Evolutionary conservation across 1,139 yeast genomes (phyloP), one percentile per base, ranked within the genome.

Genomic region (Lodderomyces elongisporus): DNA sequence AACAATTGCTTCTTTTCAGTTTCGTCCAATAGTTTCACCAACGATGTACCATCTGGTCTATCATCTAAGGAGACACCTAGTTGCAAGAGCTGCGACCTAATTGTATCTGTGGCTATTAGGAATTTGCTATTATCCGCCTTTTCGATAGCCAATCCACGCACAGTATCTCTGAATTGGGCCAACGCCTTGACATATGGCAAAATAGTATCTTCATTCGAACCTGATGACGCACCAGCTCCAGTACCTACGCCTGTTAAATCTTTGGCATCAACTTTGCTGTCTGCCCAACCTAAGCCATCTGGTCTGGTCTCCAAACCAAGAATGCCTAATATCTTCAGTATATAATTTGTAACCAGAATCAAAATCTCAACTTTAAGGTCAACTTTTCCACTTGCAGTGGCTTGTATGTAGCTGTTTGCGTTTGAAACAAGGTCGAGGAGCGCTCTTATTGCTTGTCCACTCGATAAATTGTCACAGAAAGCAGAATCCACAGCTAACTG

Each of bases 21-120:
- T 6, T 66, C 72, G 38, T 74, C 79, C 43, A 91, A 66, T 47
- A 91, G 83, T 59, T 91, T 91, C 33, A 91, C 74, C 39, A 91
- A 70, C 0, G 96, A 89, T 3, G 79, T 74, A 13, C 81, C 88
- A 39, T 76, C 85, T 21, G 80, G 75, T 51, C 96, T 77, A 57
- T 91, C 99, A 56, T 91, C 97, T 33, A 91, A 66, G 0, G 93
- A 78, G 21, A 91, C 84, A 17, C 94, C 93, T 40, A 88, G 62
- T 17, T 76, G 71, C 38, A 87, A 62, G 46, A 91, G 63, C 30
- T 84, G 93, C 12, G 65, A 43, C 44, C 74, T 53, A 33, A 67
- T 51, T 13, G 56, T 39, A 47, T 68, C 74, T 20, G 66, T 55
- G 13, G 66, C 68, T 13, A 64, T 60, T 38, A 91, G 66, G 38